A percentile compares a stretch with the other conserved stretches of the same genome.
Evolutionary conservation across 2,329 filamentous ascomycete species (phyloP).

Genomic region (Pyrenophora seminiperda): DNA sequence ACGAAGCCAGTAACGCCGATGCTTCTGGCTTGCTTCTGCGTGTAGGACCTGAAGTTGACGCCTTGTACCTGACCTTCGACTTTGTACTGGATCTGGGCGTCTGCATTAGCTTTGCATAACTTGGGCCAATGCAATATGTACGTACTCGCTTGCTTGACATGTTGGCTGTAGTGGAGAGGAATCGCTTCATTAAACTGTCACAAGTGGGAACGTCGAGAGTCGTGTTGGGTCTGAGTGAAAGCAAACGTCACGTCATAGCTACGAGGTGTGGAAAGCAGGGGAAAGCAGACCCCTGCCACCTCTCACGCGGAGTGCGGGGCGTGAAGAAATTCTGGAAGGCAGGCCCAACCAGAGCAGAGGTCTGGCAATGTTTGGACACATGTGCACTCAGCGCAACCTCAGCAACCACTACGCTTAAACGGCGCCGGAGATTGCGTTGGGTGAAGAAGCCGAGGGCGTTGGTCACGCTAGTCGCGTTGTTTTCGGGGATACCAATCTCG

Average conservation of each 20-base stretch:
- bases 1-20: slow-evolving; percentile 55
- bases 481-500: slow-evolving; percentile 30
- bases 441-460: slow-evolving; percentile 12
- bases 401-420: slow-evolving; percentile 10
- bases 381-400: background rate
- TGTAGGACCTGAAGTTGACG: slow-evolving; percentile 58
- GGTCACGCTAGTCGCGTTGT: slow-evolving; percentile 36
- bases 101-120: slow-evolving; percentile 25
- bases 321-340: slow-evolving; percentile 4
- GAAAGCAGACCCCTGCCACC: slow-evolving; percentile 11
- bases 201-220: background rate
- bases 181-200: slow-evolving; percentile 24
- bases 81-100: slow-evolving; percentile 53
- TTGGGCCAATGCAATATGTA: slow-evolving; percentile 1
- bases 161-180: slow-evolving; percentile 35
- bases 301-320: slow-evolving; percentile 16
- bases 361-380: slow-evolving; percentile 1
- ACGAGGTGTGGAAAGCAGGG: background rate
- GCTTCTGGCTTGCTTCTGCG: slow-evolving; percentile 51
- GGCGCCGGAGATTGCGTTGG: slow-evolving; percentile 14
- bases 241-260: slow-evolving; percentile 3
- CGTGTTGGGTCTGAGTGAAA: background rate
- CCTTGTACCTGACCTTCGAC: slow-evolving; percentile 57
- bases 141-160: slow-evolving; percentile 46
- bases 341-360: no score